Percentiles rank a stretch among this genome's conserved stretches.
Conservation (phyloP, 257 asterid species). For the Fraxinus quadrangulata region DNA sequence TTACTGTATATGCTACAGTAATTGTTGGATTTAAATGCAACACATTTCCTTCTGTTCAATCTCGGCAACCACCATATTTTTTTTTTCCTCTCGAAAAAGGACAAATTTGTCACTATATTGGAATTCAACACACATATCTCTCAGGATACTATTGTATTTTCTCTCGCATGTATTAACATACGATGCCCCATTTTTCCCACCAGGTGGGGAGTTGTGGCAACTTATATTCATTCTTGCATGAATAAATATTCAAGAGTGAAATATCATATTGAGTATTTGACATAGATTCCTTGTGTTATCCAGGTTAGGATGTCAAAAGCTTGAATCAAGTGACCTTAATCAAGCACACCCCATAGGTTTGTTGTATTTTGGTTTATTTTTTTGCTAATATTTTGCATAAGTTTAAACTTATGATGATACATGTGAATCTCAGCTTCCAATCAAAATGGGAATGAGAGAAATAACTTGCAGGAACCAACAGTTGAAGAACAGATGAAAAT, state of each 20-base stretch:
- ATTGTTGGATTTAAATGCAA: neutral
- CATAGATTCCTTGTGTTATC: conserved; percentile 19
- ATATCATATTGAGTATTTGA: neutral
- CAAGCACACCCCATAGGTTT: conserved; percentile 49
- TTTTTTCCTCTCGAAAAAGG: neutral
- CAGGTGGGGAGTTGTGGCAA: neutral
- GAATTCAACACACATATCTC: neutral
- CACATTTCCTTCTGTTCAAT: neutral
- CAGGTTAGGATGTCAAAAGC: conserved; percentile 54
- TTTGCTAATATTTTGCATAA: conserved; percentile 13
- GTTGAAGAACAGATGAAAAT: conserved; percentile 40
- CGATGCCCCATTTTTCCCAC: neutral
- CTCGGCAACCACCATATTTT: neutral
- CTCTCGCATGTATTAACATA: neutral
- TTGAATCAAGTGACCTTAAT: conserved; percentile 30
- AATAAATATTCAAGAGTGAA: neutral
- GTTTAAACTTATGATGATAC: conserved; percentile 18
- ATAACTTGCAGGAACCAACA: conserved; percentile 29
- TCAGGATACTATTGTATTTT: neutral
- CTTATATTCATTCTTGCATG: conserved; percentile 5
- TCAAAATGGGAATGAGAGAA: conserved; percentile 38
- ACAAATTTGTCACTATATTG: neutral
- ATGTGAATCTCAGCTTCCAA: conserved; percentile 46
- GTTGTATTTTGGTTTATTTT: conserved; percentile 22
- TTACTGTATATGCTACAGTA: neutral